phyloP scores from a whole-genome alignment of 768 basidiomycete species.

The Trichaptum fuscoviolaceum region DNA sequence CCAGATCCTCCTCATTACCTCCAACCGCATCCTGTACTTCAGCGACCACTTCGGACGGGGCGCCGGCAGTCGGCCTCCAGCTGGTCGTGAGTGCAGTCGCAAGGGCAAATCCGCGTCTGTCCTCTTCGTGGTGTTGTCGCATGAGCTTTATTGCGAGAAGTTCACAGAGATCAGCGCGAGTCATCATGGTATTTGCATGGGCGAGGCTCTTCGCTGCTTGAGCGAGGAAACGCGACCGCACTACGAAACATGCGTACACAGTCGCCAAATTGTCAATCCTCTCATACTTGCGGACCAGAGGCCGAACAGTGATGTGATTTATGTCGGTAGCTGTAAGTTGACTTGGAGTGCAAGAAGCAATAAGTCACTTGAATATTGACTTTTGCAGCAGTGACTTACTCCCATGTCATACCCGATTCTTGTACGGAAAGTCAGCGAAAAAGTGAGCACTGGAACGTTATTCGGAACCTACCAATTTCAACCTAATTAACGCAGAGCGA shows the following conservation, averaged over 20 bases:
- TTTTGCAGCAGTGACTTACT: conserved; percentile 43
- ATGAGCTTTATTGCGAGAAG: conserved; percentile 86
- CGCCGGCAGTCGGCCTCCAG: conserved; percentile 84
- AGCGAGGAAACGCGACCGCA: conserved; percentile 71
- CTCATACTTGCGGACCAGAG: conserved; percentile 75
- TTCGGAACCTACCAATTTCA: conserved; percentile 5
- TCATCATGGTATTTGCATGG: conserved; percentile 64
- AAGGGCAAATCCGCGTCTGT: conserved; percentile 56
- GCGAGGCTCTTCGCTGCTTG: conserved; percentile 69
- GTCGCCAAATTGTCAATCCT: conserved; percentile 67
- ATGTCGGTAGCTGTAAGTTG: conserved; percentile 81
- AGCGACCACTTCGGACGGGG: conserved; percentile 57
- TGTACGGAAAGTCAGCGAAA: conserved; percentile 20
- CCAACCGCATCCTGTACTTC: conserved; percentile 57
- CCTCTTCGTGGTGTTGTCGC: conserved; percentile 56
- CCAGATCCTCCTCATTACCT: conserved; percentile 54
- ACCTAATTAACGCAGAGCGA: conserved; percentile 5
- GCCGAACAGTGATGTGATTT: conserved; percentile 74
- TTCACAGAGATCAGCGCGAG: conserved; percentile 79
- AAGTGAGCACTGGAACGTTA: conserved; percentile 2
- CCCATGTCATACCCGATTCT: conserved; percentile 77
- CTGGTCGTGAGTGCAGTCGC: conserved; percentile 73
- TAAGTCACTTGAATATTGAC: conserved; percentile 10
- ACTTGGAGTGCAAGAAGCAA: conserved; percentile 28
- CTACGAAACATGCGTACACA: conserved; percentile 74